Evolutionary conservation across 2,329 filamentous ascomycete genomes (phyloP), one percentile per base, ranked within the genome.

Genomic region (Colletotrichum horii): DNA sequence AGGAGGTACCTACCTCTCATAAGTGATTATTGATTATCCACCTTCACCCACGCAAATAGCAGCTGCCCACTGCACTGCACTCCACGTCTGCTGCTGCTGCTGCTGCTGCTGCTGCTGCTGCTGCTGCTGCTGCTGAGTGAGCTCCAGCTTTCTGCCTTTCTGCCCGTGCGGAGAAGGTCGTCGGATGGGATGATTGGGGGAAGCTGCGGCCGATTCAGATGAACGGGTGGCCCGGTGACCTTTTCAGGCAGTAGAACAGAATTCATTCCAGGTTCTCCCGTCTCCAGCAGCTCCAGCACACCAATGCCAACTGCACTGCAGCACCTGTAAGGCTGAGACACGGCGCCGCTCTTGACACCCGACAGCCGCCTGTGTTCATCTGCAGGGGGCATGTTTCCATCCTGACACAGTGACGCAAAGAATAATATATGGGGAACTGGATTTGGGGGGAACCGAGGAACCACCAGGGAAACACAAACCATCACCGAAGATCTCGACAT

Each of bases 401-500:
- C 38, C 38, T 43, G 38, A 43, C 38, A 43, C 38, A 43, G 38
- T 43, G 38, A 43, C 38, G 38, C 38, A 43, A 43, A 43, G 38
- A 43, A n/a, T n/a, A 43, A 43, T n/a, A 12, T 43, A 67, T 55
- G 65, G 65, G 48, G 65, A 32, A n/a, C 36, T 12, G 28, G 14
- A 61, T 24, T 52, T 9, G 28, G 30, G 22, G 11, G 3, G 32
- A 48, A 28, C 48, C 26, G 22, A 16, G n/a, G 32, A 28, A 30
- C 38, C 64, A 30, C 43, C 61, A 71, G n/a, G 70, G 61, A 56
- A 60, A 67, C 38, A 43, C 38, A 43, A 43, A 43, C 38, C 48
- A 67, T 32, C 55, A 32, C 61, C 26, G 70, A 67, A 71, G 64
- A 71, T 66, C 62, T 48, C 73, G 62, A 75, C 73, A 75, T 75